Evolutionary conservation across 805 yeast genomes (phyloP), one percentile per base, ranked within the genome.

Genomic region (Candida pseudoglaebosa): DNA sequence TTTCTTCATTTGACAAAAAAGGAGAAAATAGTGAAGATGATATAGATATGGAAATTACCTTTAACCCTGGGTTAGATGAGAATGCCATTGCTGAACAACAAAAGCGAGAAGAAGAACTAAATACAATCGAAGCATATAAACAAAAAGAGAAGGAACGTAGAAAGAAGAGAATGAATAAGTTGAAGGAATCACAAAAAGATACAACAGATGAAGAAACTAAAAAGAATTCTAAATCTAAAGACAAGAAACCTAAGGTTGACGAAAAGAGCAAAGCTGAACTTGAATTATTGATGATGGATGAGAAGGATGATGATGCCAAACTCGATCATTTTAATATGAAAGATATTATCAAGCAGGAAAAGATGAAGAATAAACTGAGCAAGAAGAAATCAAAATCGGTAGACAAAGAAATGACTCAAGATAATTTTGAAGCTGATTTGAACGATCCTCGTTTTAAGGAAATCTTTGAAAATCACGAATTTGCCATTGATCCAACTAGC

Each of bases 91-190:
- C 55, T 9, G 62, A 62, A 36, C 61, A 54, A 28, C 70, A 53
- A 18, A 53, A 52, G 16, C 49, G 43, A 22, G 63, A 53, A n/a
- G 78, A 67, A 12, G 84, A 83, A 37, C 87, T 85, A 53, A 70
- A 82, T 7, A 82, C 96, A 0, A 78, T 93, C 36, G 90, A 83
- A 28, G 83, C 80, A 49, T 77, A 89, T 54, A 82, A 76, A 57
- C 77, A 93, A 46, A 93, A 88, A 61, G 96, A 91, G 54, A 88
- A 87, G 67, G 98, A 93, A 59, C 84, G 98, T 61, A 82, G 91
- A 53, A 81, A 82, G 67, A 77, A 78, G 48, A 80, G 98, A 68
- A 76, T 84, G 71, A 91, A 85, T 34, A 80, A 79, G 56, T 61
- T 80, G 53, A 85, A 85, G 62, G 80, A 77, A 44, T 47, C 77